phyloP scores from a whole-genome alignment of 352 stramenopile species.

The Phytophthora pisi region DNA sequence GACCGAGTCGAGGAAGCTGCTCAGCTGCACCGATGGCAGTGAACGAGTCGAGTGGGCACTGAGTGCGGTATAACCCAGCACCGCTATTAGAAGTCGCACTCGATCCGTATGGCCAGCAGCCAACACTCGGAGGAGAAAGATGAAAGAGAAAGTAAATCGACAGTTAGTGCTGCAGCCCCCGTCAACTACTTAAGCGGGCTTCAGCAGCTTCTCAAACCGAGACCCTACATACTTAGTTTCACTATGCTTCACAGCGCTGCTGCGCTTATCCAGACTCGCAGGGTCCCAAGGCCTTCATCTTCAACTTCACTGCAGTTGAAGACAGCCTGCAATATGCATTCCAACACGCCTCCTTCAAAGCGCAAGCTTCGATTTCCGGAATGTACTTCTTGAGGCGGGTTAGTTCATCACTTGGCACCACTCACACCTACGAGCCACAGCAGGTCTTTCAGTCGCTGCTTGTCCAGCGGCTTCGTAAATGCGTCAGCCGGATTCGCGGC shows the following conservation, averaged over 20 bases:
- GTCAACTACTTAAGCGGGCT: not conserved
- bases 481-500: not conserved
- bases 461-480: not conserved
- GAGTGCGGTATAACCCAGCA: constrained; percentile 10
- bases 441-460: not conserved
- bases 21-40: not conserved
- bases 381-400: not conserved
- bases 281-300: not conserved
- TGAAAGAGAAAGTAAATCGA: too few species aligned
- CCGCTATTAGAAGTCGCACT: not conserved
- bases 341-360: not conserved
- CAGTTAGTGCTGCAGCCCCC: not conserved
- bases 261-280: too few species aligned
- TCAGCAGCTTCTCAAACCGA: not conserved
- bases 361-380: not conserved
- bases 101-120: too few species aligned
- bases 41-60: constrained; percentile 5
- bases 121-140: too few species aligned
- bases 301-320: not conserved
- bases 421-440: not conserved
- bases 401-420: not conserved
- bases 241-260: too few species aligned
- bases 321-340: not conserved
- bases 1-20: constrained; percentile 11
- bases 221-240: not conserved